Conservation (phyloP, 495 filamentous ascomycete genomes). For the Aspergillus ostianus region DNA sequence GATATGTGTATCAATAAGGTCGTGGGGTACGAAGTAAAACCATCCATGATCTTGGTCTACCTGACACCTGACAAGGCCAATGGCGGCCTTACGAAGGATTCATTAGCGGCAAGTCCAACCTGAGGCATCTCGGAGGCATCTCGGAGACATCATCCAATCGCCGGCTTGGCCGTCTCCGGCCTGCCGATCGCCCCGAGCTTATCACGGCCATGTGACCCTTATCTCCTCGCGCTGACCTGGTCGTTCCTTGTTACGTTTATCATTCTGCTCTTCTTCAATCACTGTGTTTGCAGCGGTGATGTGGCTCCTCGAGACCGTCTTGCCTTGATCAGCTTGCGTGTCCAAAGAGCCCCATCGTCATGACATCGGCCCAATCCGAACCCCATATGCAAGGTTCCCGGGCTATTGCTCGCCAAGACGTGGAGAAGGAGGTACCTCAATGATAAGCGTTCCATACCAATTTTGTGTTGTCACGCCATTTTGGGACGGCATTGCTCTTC, state of each 20-base stretch:
- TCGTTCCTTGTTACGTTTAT: not conserved
- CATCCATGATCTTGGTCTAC: not conserved
- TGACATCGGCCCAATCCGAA: not conserved
- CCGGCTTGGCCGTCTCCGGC: too few relatives aligned
- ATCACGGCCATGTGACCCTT: not conserved
- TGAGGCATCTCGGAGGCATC: too few relatives aligned
- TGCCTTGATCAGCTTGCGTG: not conserved
- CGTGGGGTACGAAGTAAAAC: not conserved
- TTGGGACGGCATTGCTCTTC: conserved; percentile 1
- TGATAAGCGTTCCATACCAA: conserved; percentile 4
- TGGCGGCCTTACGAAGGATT: not conserved
- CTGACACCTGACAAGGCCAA: not conserved
- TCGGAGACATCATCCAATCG: not conserved
- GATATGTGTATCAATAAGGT: not conserved
- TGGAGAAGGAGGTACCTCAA: conserved; percentile 40
- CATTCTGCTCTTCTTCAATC: not conserved
- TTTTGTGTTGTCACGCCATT: conserved; percentile 3
- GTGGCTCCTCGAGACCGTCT: not conserved
- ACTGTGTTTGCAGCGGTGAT: not conserved
- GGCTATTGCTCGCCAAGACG: conserved; percentile 23
- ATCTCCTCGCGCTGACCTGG: not conserved
- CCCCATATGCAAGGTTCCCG: conserved; percentile 7
- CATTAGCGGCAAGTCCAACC: too few relatives aligned
- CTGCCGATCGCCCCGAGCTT: not conserved
- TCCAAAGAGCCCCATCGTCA: not conserved